phyloP scores from a whole-genome alignment of 2,329 filamentous ascomycete genomes.

The Lecanosticta acicola region DNA sequence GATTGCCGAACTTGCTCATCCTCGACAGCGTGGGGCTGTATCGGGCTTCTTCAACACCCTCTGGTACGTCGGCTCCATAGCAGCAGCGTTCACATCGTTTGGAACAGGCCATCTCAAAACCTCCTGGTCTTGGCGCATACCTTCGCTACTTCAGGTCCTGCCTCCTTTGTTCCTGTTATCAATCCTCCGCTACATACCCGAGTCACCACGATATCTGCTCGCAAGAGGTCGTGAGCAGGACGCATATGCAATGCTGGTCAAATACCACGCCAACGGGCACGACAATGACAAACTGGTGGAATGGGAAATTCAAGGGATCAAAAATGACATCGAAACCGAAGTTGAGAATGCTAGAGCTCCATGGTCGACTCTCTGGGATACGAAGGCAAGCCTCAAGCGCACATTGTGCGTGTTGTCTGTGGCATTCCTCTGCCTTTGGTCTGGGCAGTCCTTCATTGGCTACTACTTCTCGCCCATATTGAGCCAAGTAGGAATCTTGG shows the following conservation, averaged over 20 bases:
- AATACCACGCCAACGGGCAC: constrained; percentile 61
- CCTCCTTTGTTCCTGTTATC: constrained; percentile 14
- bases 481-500: constrained; percentile 35
- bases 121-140: constrained; percentile 27
- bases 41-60: constrained; percentile 2
- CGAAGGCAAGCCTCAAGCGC: constrained; percentile 31
- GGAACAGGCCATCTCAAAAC: constrained; percentile 18
- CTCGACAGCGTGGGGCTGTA: neutral
- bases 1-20: constrained; percentile 4
- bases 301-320: constrained; percentile 60
- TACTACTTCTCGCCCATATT: constrained; percentile 32
- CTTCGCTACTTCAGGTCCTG: constrained; percentile 23
- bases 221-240: constrained; percentile 9
- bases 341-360: constrained; percentile 43
- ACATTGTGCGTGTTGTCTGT: constrained; percentile 34
- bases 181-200: constrained; percentile 9
- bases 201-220: constrained; percentile 13
- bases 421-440: constrained; percentile 36
- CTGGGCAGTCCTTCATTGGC: constrained; percentile 37
- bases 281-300: constrained; percentile 55
- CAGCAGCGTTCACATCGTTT: constrained; percentile 21
- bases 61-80: constrained; percentile 14
- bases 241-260: constrained; percentile 40
- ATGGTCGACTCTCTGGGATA: constrained; percentile 16
- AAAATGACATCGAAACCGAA: constrained; percentile 52